Evolutionary conservation across 225 moss, liverwort and hornwort genomes (phyloP), one percentile per base, ranked within the genome.

Genomic region (Takakia lepidozioides): DNA sequence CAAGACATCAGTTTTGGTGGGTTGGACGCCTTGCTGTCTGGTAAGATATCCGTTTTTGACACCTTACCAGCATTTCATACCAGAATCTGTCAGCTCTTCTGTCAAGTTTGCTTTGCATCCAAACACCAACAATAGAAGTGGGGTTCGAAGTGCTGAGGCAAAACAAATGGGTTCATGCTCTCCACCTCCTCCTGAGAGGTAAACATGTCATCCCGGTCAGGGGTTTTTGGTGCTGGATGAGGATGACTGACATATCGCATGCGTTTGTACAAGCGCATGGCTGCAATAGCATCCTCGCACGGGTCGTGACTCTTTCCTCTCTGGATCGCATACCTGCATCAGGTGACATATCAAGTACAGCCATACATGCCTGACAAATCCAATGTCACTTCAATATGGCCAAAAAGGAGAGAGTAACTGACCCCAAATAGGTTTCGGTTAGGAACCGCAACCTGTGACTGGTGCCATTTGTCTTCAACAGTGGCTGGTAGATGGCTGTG

Each of bases 361-460:
- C 38, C 21, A 3, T 11, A 3, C 6, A 21, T 10, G 20, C 9
- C 45, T 21, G 25, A 22, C 17, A 43, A 21, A 46, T n/a, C n/a
- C n/a, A n/a, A n/a, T n/a, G n/a, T n/a, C n/a, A n/a, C n/a, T n/a
- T n/a, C n/a, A n/a, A n/a, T n/a, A n/a, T n/a, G n/a, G n/a, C n/a
- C n/a, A n/a, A 24, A 43, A 43, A 26, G 23, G 8, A 14, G 10
- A 29, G 34, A 51, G 6, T 47, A 5, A 55, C 59, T 65, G 44
- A 83, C 82, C 82, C 78, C 59, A 83, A 65, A 56, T 68, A 74
- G 18, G 63, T 67, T 53, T 78, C 74, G 29, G 74, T 71, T 52
- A 83, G 52, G 53, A 74, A 78, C 42, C 78, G 78, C 61, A 83
- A 62, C 78, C 78, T 83, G 68, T 78, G 78, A 53, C 73, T 70